Conservation (phyloP, 2,329 filamentous ascomycete genomes). For the Rhynchosporium secalis region DNA sequence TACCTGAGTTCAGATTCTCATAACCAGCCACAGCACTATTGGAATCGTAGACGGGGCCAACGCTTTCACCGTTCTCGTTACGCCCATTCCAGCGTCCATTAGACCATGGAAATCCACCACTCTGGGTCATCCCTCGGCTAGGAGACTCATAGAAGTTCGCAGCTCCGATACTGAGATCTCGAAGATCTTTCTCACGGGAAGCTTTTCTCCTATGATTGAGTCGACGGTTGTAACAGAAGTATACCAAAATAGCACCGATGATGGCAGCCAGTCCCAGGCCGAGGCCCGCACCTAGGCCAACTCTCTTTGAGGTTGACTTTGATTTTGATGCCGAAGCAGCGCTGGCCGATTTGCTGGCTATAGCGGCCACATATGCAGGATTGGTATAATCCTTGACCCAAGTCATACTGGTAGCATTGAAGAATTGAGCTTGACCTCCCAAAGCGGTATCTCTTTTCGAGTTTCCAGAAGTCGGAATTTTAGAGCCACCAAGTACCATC, state of each 20-base stretch:
- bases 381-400: slow-evolving; percentile 60
- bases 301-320: slow-evolving; percentile 43
- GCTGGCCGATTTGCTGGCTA: slow-evolving; percentile 25
- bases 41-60: slow-evolving; percentile 35
- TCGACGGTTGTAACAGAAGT: slow-evolving; percentile 52
- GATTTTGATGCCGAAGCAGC: slow-evolving; percentile 36
- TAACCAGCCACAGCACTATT: slow-evolving; percentile 31
- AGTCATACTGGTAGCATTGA: slow-evolving; percentile 59
- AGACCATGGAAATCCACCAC: slow-evolving; percentile 32
- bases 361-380: slow-evolving; percentile 39
- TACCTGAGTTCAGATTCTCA: slow-evolving; percentile 30
- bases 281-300: slow-evolving; percentile 65
- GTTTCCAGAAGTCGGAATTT: slow-evolving; percentile 43
- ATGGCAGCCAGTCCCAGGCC: slow-evolving; percentile 61
- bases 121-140: slow-evolving; percentile 28
- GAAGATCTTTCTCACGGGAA: slow-evolving; percentile 54
- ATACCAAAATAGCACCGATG: slow-evolving; percentile 48
- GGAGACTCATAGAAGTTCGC: slow-evolving; percentile 27
- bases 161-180: slow-evolving; percentile 48
- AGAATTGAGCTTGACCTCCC: slow-evolving; percentile 46
- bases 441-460: slow-evolving; percentile 45
- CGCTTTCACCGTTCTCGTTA: slow-evolving; percentile 17
- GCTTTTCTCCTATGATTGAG: slow-evolving; percentile 43
- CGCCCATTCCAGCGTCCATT: slow-evolving; percentile 32
- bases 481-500: slow-evolving; percentile 66